phyloP scores from a whole-genome alignment of 2,329 filamentous ascomycete species.

The Apiospora sp. region DNA sequence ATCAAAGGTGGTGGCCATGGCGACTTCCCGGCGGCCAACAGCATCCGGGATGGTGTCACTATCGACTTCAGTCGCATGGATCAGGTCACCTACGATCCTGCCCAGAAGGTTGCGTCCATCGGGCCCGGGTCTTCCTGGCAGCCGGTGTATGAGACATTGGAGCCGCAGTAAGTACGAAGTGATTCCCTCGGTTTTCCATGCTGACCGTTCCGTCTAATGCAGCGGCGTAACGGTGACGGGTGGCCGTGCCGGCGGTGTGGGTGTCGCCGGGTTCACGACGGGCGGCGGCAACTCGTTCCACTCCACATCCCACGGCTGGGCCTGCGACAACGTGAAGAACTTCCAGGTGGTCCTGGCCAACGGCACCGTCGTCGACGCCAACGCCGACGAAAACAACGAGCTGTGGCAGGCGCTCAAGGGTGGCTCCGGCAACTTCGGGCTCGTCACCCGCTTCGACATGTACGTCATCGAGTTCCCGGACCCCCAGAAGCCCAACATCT shows the following conservation, averaged over 20 bases:
- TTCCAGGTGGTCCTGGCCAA: slow-evolving; percentile 53
- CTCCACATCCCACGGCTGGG: slow-evolving; percentile 47
- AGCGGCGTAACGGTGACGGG: slow-evolving; percentile 32
- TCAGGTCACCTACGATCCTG: slow-evolving; percentile 37
- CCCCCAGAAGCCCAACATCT: slow-evolving; percentile 24
- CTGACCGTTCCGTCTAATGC: neutral
- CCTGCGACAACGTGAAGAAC: slow-evolving; percentile 52
- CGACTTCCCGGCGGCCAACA: neutral
- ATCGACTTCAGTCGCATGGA: slow-evolving; percentile 38
- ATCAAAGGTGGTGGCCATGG: neutral
- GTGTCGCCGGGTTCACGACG: slow-evolving; percentile 37
- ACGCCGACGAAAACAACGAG: slow-evolving; percentile 44
- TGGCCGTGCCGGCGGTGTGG: slow-evolving; percentile 36
- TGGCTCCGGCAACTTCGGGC: slow-evolving; percentile 54
- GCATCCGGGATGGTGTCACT: slow-evolving; percentile 28
- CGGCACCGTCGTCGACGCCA: slow-evolving; percentile 51
- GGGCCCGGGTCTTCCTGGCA: slow-evolving; percentile 38
- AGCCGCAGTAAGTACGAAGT: neutral
- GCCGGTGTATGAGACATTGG: slow-evolving; percentile 34
- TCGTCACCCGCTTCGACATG: slow-evolving; percentile 44
- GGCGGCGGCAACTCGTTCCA: slow-evolving; percentile 39
- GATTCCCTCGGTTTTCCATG: neutral
- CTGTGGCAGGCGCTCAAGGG: slow-evolving; percentile 55
- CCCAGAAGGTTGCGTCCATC: slow-evolving; percentile 40
- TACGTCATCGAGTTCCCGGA: slow-evolving; percentile 29